Evolutionary conservation across 495 filamentous ascomycete genomes (phyloP), one percentile per base, ranked within the genome.

Genomic region (Tuber calosporum): DNA sequence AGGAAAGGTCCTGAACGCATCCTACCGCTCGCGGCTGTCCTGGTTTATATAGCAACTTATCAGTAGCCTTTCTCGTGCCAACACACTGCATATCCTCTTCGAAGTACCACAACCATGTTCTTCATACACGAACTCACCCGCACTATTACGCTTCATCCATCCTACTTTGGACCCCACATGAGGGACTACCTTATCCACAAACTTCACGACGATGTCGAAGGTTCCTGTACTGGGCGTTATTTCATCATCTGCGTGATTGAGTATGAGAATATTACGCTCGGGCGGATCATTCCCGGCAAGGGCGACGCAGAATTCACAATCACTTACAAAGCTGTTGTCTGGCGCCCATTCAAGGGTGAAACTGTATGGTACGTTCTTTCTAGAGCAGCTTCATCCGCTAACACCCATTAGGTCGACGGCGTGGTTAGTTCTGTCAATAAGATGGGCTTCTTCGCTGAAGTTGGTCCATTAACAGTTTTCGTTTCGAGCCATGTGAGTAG

Each of bases 221-320:
- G 95, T 30, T 92, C 91, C 20, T 95, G 92, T 83, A 93, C 92
- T 0, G 95, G 96, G 67, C 90, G 90, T 79, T 97, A 94, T 85
- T 97, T 93, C 79, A 94, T 98, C 81, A 94, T 99, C 72, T 94
- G 92, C 79, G 92, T 99, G 68, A 93, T 98, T 88, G 95, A 98
- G 82, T 89, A 92, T 67, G 92, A 93, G 72, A 90, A 97, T 75
- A 91, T 98, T 77, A 94, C 92, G 22, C 91, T 96, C 76, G 95
- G 96, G 7, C 89, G 91, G 67, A 93, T 99, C 75, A 88, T 97
- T 41, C 94, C 95, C 0, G 91, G 93, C 5, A 93, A 89, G 74
- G 95, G 93, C 22, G 85, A 93, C 69, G 95, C 96, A 34, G 93
- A 97, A 82, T 99, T 97, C 83, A 97, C 91, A 0, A 92, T 98